Percentiles rank a stretch among this genome's conserved stretches.
These are phyloP conservation scores for Apophysomyces variabilis DNA, from an alignment of 371 early-diverging fungal species.

Conservation along the genomic window DNA sequence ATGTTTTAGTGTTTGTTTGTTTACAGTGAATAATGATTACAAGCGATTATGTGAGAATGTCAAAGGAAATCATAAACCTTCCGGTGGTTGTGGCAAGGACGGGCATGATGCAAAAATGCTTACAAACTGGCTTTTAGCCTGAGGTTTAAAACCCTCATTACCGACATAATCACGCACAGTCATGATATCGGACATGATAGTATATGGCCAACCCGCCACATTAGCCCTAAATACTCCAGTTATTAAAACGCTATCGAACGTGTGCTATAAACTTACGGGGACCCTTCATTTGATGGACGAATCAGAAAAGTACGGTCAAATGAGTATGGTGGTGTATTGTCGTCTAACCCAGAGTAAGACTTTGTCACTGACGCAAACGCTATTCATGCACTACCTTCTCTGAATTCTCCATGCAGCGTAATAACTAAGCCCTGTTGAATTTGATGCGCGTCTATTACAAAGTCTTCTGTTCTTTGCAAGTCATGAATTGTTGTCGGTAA, in stretches of 20 bases:
- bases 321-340: slow-evolving; percentile 35
- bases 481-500: slow-evolving; percentile 56
- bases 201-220: slow-evolving; percentile 54
- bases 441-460: slow-evolving; percentile 61
- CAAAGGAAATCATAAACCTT: not conserved
- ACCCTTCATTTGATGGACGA: slow-evolving; percentile 53
- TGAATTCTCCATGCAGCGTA: slow-evolving; percentile 62
- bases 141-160: slow-evolving; percentile 37
- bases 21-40: not conserved
- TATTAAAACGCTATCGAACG: not conserved
- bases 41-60: not conserved
- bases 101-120: slow-evolving; percentile 11
- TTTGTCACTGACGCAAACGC: not conserved
- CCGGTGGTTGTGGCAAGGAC: slow-evolving; percentile 8
- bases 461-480: slow-evolving; percentile 42
- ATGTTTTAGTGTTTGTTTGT: slow-evolving; percentile 1
- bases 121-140: not conserved
- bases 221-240: slow-evolving; percentile 33
- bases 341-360: slow-evolving; percentile 17
- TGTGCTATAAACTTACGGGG: slow-evolving; percentile 42
- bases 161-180: slow-evolving; percentile 52
- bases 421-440: slow-evolving; percentile 36
- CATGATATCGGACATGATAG: slow-evolving; percentile 59
- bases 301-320: slow-evolving; percentile 63
- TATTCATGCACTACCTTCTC: slow-evolving; percentile 40